A percentile compares a stretch with the other conserved stretches of the same genome.
These are phyloP conservation scores for Penicillium sp. DNA, from an alignment of 2,329 filamentous ascomycete genomes.

Conservation along the genomic window DNA sequence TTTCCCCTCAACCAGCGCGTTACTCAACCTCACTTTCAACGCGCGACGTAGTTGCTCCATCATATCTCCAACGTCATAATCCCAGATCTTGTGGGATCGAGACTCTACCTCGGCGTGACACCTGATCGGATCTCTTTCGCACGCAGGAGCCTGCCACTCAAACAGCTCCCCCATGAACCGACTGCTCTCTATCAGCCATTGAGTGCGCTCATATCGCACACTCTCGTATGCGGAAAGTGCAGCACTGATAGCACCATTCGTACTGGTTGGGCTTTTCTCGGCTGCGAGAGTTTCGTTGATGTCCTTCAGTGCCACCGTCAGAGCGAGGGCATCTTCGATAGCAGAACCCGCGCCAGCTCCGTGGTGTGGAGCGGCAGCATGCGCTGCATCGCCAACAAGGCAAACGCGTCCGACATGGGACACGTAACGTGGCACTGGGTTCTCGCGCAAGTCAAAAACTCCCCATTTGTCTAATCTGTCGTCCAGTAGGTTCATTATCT, in stretches of 20 bases:
- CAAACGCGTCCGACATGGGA: conserved; percentile 9
- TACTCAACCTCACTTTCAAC: not conserved
- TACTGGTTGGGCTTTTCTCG: not conserved
- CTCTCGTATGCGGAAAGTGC: conserved; percentile 44
- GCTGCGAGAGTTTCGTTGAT: too few relatives aligned
- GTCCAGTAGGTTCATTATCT: not conserved
- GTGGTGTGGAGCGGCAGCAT: conserved; percentile 29
- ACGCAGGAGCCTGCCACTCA: conserved; percentile 17
- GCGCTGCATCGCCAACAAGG: conserved; percentile 30
- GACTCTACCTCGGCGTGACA: conserved; percentile 42
- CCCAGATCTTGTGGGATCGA: conserved; percentile 41
- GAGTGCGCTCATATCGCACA: conserved; percentile 43
- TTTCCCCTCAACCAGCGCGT: not conserved
- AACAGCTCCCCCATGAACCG: conserved; percentile 25
- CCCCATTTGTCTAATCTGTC: conserved; percentile 17
- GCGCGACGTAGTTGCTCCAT: not conserved
- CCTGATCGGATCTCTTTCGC: conserved; percentile 37
- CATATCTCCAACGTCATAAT: conserved; percentile 41
- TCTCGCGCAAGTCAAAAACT: conserved; percentile 11
- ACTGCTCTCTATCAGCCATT: conserved; percentile 48
- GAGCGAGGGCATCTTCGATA: conserved; percentile 28
- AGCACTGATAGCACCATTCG: not conserved
- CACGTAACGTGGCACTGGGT: conserved; percentile 3
- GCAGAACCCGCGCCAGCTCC: conserved; percentile 29
- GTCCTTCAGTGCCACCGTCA: conserved; percentile 13